Conservation (phyloP, 352 stramenopile genomes). For the Globisporangium megalacanthum region DNA sequence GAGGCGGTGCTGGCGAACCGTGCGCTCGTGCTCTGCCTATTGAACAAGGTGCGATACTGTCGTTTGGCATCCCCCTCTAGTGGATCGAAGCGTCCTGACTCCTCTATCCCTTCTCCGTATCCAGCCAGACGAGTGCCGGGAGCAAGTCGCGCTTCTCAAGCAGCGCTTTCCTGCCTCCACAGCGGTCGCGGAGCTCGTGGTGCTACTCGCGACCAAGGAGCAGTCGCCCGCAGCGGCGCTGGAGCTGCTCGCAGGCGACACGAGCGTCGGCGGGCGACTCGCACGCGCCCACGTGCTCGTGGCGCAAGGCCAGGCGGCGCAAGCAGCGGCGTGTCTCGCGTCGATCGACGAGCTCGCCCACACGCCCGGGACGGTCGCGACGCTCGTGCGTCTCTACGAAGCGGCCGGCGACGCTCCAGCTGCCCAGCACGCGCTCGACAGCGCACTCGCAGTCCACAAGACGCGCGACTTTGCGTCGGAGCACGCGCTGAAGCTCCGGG, state of each 20-base stretch:
- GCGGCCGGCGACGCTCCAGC: constrained; percentile 43
- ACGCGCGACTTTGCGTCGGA: constrained; percentile 46
- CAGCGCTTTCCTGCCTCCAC: constrained; percentile 55
- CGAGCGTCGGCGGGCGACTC: constrained; percentile 56
- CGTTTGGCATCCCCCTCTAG: constrained; percentile 1
- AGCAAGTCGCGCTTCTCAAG: constrained; percentile 45
- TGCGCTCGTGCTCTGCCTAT: constrained; percentile 60
- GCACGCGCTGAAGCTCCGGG: constrained; percentile 62
- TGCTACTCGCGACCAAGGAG: constrained; percentile 62
- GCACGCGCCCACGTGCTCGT: constrained; percentile 67
- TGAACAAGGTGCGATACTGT: constrained; percentile 53
- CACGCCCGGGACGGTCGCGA: constrained; percentile 72
- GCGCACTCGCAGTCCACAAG: constrained; percentile 48
- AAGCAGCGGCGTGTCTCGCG: constrained; percentile 49
- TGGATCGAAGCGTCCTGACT: background rate
- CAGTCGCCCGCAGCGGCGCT: constrained; percentile 47
- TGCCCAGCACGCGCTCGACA: constrained; percentile 45
- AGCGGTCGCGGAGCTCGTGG: constrained; percentile 52
- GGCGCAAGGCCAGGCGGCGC: constrained; percentile 25
- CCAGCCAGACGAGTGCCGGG: constrained; percentile 58
- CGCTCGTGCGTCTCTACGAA: constrained; percentile 71
- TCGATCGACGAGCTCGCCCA: constrained; percentile 61
- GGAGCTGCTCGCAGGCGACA: constrained; percentile 37
- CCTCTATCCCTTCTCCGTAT: background rate
- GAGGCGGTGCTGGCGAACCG: constrained; percentile 73